phyloP scores from a whole-genome alignment of 192 early-diverging fungal species.

The Backusella psychrophila region DNA sequence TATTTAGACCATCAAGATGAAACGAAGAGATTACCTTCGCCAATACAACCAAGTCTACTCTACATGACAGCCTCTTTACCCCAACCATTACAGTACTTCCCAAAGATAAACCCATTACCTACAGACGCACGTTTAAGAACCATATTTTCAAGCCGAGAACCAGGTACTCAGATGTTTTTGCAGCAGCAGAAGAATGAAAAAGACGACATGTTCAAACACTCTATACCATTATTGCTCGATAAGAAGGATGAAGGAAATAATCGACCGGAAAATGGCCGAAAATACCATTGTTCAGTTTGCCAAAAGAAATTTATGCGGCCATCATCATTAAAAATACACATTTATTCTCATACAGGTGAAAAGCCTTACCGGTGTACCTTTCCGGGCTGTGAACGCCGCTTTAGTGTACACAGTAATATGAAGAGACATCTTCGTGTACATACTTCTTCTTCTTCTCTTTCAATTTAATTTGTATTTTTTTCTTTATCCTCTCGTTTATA shows the following conservation, averaged over 20 bases:
- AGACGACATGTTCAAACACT: background rate
- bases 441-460: background rate
- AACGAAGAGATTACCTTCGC: background rate
- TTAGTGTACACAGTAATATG: constrained; percentile 25
- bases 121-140: background rate
- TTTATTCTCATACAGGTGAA: constrained; percentile 20
- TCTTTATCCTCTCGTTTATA: too few species aligned
- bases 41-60: background rate
- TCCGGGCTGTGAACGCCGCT: constrained; percentile 8
- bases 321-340: constrained; percentile 8
- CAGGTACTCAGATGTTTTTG: too few species aligned
- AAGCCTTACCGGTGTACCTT: constrained; percentile 10
- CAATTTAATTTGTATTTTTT: too few species aligned
- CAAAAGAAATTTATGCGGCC: constrained; percentile 15
- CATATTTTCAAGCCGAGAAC: background rate
- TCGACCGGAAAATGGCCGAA: background rate
- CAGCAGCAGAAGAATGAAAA: background rate
- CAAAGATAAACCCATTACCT: background rate
- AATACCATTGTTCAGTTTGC: constrained; percentile 7
- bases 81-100: background rate
- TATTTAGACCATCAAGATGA: background rate
- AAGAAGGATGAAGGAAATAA: background rate
- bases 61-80: constrained; percentile 5
- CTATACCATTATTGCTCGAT: background rate
- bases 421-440: constrained; percentile 10